Conservation (phyloP, 106 monocot species). For the Xerophyta viscosa region DNA sequence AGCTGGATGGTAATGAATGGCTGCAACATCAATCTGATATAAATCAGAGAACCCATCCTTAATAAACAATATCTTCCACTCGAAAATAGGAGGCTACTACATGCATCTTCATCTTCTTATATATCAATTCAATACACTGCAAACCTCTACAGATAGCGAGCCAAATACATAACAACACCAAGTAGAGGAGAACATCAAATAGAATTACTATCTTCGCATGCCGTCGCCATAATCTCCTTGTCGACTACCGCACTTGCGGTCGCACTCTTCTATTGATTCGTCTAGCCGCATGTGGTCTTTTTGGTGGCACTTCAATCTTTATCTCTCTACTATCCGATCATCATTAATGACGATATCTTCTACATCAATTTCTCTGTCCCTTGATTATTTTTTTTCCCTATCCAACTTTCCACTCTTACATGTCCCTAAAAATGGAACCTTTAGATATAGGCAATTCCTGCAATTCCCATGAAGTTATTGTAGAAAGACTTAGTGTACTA, state of each 20-base stretch:
- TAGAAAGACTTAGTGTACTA: not conserved
- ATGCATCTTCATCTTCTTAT: too few relatives aligned
- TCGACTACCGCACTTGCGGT: slow-evolving; percentile 5
- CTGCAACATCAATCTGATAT: too few relatives aligned
- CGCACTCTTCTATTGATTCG: slow-evolving; percentile 15
- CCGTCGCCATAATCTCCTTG: slow-evolving; percentile 15
- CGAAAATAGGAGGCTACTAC: too few relatives aligned
- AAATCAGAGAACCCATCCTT: too few relatives aligned
- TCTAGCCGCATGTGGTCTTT: slow-evolving; percentile 1
- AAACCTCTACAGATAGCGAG: slow-evolving; percentile 25
- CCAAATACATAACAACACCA: slow-evolving; percentile 33
- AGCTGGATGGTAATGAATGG: too few relatives aligned
- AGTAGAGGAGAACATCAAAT: slow-evolving; percentile 22
- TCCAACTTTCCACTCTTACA: slow-evolving; percentile 5
- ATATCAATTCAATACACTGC: not conserved
- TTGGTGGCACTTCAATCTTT: slow-evolving; percentile 20
- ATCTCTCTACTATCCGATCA: slow-evolving; percentile 2
- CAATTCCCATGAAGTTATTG: not conserved
- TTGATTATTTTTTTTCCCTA: slow-evolving; percentile 14
- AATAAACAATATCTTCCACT: too few relatives aligned
- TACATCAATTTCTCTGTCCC: slow-evolving; percentile 8
- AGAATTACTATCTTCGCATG: slow-evolving; percentile 27
- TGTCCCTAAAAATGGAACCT: slow-evolving; percentile 22
- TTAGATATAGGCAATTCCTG: slow-evolving; percentile 12
- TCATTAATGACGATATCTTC: not conserved